A percentile compares a stretch with the other conserved stretches of the same genome.
Evolutionary conservation across 2,329 filamentous ascomycete species (phyloP).

Genomic region (Alternaria triticina): DNA sequence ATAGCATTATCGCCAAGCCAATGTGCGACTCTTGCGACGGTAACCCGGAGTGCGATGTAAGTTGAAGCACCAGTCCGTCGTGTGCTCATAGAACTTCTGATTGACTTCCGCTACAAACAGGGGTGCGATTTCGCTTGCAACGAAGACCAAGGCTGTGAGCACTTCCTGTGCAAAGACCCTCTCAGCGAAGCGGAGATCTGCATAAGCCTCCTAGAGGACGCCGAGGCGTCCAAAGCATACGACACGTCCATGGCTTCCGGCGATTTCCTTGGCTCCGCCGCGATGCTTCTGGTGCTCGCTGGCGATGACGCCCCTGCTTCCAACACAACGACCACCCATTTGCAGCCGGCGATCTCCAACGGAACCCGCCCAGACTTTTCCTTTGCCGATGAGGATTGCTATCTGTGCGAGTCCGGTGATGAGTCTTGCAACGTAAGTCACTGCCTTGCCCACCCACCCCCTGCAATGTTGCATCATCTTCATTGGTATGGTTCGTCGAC

Average conservation of each 20-base stretch:
- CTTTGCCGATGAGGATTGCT: conserved; percentile 4
- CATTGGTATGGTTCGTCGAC: conserved; percentile 2
- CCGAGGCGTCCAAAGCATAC: background rate
- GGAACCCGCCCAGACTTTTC: background rate
- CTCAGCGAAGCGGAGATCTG: background rate
- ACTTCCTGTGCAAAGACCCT: background rate
- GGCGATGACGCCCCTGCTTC: background rate
- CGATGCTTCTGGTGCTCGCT: background rate
- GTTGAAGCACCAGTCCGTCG: background rate
- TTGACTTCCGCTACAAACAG: background rate
- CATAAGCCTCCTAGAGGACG: background rate
- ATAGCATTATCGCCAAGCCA: background rate
- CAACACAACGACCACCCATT: background rate
- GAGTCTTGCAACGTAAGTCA: conserved; percentile 7
- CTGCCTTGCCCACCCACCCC: background rate
- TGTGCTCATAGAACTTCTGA: background rate
- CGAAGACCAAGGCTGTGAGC: background rate
- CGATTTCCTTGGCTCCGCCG: background rate
- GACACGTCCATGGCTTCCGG: background rate
- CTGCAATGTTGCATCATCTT: background rate
- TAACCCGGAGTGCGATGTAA: background rate
- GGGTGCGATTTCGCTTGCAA: background rate
- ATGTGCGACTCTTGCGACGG: background rate
- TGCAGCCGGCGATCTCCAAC: background rate
- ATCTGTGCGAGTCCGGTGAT: background rate